Conservation (phyloP, 1,284 basidiomycete species). For the Fomitopsis betulina region DNA sequence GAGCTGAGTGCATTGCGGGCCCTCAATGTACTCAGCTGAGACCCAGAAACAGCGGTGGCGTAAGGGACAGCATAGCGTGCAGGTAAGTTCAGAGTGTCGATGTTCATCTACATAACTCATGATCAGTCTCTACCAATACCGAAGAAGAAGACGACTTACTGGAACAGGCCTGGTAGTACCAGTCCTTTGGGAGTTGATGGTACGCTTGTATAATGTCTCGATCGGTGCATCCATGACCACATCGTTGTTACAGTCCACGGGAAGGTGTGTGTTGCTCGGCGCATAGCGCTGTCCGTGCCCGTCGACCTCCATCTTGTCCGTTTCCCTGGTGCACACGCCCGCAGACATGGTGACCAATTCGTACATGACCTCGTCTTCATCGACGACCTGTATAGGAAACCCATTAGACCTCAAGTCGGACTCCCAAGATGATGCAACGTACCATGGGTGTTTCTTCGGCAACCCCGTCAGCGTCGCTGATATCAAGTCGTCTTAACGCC, state of each 20-base stretch:
- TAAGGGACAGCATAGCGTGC: not conserved
- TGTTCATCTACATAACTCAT: not conserved
- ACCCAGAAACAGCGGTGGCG: not conserved
- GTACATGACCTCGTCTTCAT: not conserved
- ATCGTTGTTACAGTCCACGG: no score
- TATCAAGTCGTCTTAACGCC: not conserved
- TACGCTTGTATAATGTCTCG: no score
- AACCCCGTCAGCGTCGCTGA: not conserved
- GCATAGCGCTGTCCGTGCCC: no score
- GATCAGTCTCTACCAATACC: not conserved
- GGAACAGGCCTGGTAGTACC: not conserved
- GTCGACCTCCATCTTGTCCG: no score
- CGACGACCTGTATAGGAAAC: not conserved
- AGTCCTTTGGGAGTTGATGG: not conserved
- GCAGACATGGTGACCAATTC: not conserved
- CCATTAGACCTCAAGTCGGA: not conserved
- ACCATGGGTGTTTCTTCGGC: not conserved
- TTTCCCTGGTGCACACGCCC: not conserved
- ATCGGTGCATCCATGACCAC: no score
- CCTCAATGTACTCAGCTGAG: not conserved
- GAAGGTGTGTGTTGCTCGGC: no score
- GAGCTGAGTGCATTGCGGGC: not conserved
- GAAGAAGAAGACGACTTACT: not conserved
- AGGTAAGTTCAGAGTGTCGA: not conserved
- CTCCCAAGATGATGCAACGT: not conserved